phyloP scores from a whole-genome alignment of 805 yeast genomes.

The Yamadazyma ubonensis region DNA sequence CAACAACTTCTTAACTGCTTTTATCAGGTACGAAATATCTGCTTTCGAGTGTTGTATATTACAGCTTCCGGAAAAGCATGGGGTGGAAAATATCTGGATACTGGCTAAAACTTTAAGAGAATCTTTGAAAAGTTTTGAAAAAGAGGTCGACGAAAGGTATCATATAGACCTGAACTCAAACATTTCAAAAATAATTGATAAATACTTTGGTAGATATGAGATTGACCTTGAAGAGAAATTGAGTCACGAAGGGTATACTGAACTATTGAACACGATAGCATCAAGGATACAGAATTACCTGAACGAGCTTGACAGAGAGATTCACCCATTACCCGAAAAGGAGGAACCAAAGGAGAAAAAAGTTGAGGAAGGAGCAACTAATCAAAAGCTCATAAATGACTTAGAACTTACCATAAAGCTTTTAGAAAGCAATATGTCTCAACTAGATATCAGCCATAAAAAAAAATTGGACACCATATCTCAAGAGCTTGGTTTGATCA shows the following conservation, averaged over 20 bases:
- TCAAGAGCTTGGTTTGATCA: slow-evolving; percentile 17
- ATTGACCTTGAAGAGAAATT: slow-evolving; percentile 4
- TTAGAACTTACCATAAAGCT: slow-evolving; percentile 45
- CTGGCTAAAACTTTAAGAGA: not conserved
- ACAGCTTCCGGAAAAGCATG: not conserved
- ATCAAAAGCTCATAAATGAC: slow-evolving; percentile 39
- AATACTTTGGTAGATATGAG: slow-evolving; percentile 5
- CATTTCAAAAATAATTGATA: too few species aligned
- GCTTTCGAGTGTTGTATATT: slow-evolving; percentile 5
- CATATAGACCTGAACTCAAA: not conserved
- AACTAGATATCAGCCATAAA: slow-evolving; percentile 30
- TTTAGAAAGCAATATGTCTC: slow-evolving; percentile 42
- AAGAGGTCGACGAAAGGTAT: not conserved
- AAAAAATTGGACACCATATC: slow-evolving; percentile 20
- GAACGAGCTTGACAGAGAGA: not conserved
- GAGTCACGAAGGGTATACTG: not conserved
- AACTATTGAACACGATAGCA: not conserved
- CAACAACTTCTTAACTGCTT: not conserved
- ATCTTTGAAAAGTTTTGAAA: not conserved
- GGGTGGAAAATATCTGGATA: not conserved
- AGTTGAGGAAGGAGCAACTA: not conserved
- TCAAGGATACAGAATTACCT: not conserved
- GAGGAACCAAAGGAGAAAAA: not conserved
- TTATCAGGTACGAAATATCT: not conserved
- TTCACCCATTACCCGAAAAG: too few species aligned